phyloP scores from a whole-genome alignment of 768 basidiomycete species.

The Russula emetica region DNA sequence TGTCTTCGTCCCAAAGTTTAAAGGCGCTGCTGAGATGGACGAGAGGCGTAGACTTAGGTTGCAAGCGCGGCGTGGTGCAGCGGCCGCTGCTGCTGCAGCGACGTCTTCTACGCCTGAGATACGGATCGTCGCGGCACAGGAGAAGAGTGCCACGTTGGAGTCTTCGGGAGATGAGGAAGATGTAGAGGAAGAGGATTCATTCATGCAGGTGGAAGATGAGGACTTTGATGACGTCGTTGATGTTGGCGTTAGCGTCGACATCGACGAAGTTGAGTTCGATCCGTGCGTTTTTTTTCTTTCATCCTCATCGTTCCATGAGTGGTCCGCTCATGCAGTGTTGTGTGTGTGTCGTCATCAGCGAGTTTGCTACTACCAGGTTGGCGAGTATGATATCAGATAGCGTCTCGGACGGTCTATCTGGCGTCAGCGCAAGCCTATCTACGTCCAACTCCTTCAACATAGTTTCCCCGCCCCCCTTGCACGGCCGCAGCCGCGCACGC shows the following conservation, averaged over 20 bases:
- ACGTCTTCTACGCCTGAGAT: conserved; percentile 32
- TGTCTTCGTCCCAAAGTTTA: conserved; percentile 72
- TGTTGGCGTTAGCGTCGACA: conserved; percentile 48
- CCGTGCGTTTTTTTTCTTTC: conserved; percentile 48
- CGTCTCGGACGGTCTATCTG: conserved; percentile 58
- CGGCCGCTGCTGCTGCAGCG: conserved; percentile 9
- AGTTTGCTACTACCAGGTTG: conserved; percentile 61
- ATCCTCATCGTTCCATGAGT: background rate
- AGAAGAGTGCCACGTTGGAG: conserved; percentile 44
- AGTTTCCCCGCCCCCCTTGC: conserved; percentile 44
- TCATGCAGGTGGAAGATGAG: conserved; percentile 43
- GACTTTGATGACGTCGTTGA: conserved; percentile 47
- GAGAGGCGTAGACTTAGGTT: conserved; percentile 61
- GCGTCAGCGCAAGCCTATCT: conserved; percentile 53
- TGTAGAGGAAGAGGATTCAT: conserved; percentile 43
- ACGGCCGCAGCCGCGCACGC: conserved; percentile 41
- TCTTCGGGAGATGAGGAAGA: conserved; percentile 52
- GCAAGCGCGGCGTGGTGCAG: conserved; percentile 51
- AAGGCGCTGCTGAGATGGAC: conserved; percentile 85
- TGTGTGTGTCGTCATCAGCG: conserved; percentile 39
- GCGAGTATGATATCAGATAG: conserved; percentile 51
- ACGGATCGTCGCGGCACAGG: conserved; percentile 33
- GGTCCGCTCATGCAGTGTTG: background rate
- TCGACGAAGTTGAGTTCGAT: conserved; percentile 71
- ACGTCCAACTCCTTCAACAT: conserved; percentile 52